Base-by-base conservation (phyloP, 805 yeast genomes). In the Suhomyces pyralidae region DNA sequence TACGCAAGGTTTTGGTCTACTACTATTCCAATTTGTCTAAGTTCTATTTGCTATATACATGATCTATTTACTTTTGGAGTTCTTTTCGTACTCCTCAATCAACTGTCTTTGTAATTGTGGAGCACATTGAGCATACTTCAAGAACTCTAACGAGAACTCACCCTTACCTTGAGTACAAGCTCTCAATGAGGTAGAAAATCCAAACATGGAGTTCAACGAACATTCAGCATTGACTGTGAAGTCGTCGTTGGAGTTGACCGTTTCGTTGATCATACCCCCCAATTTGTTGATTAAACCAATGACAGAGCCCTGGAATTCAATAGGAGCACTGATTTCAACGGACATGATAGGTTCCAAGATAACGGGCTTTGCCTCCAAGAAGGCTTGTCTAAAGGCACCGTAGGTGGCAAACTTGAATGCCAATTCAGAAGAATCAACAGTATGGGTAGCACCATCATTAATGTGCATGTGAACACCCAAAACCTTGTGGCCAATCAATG, bases 81-180 rank as follows among this genome's bases (percentile, higher is more conserved):
- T 50, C 65, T 73, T 73, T 60, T 70, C 81, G 67, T 83, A 84
- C 65, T 90, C 96, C 50, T 87, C 96, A 59, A 94, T 86, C 74
- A 94, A 81, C 74, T 93, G 88, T 66, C 80, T 88, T 76, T 94
- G 99, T 59, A 93, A 79, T 60, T 90, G 97, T 36, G 93, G 90
- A 46, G 96, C 81, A 49, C 96, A 88, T 60, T 96, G 97, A 48
- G 93, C 83, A 70, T 93, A 94, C 65, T 90, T 88, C 67, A 88
- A 86, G 77, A 94, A 94, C 71, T 94, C 99, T 71, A 94, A 81
- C 2, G 97, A 83, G 71, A 94, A 94, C 75, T 96, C 98, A 65
- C 99, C 99, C 70, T 94, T 94, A 74, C 99, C 99, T 74, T 94
- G 99, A 14, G 99, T 93, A 55, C 89, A 84, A 19, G 99, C 98